Base-by-base conservation (phyloP, 345 rosid genomes). In the Eucalyptus pauciflora region DNA sequence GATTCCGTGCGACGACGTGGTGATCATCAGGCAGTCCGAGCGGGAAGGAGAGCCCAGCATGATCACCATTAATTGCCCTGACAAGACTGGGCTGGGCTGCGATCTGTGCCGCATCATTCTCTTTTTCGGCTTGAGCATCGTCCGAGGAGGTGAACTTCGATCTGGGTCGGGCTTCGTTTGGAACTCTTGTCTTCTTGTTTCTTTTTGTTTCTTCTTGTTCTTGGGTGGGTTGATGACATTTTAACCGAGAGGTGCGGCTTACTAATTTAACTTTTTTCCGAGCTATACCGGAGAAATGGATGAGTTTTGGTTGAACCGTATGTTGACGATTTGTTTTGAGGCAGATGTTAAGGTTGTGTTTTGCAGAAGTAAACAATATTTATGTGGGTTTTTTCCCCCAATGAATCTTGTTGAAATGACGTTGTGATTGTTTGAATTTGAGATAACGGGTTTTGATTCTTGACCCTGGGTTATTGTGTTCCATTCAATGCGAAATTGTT, bases 31-130 rank as follows among this genome's bases (percentile, higher is more conserved):
- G 13, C 94, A 90, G 62, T 81, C 99, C 3, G 99, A 95, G 89
- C 94, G 93, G 90, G 97, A 95, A 94, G 97, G 95, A 29, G 98
- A 95, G 62, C 94, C 95, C 7, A 93, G 91, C 92, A 94, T 95
- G 50, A 94, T 98, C 67, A 96, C 98, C 33, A 91, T 98, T 25
- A 97, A 97, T 87, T 97, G 99, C 92, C 99, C 99, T 13, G 99
- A 98, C 93, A 98, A 98, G 93, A 96, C 99, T 76, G 99, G 99
- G 10, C 91, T 98, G 10, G 99, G 99, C 89, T 95, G 97, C 86
- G 99, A 98, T 90, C 91, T 98, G 87, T 96, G 99, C 87, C 98
- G 99, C 89, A 93, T 98, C 93, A 92, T 98, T 54, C 99, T 98
- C 93, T 95, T 94, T 95, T 97, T 98, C 92, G 99, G 99, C 46